phyloP scores from a whole-genome alignment of 257 asterid species.

The Cruciata laevipes region DNA sequence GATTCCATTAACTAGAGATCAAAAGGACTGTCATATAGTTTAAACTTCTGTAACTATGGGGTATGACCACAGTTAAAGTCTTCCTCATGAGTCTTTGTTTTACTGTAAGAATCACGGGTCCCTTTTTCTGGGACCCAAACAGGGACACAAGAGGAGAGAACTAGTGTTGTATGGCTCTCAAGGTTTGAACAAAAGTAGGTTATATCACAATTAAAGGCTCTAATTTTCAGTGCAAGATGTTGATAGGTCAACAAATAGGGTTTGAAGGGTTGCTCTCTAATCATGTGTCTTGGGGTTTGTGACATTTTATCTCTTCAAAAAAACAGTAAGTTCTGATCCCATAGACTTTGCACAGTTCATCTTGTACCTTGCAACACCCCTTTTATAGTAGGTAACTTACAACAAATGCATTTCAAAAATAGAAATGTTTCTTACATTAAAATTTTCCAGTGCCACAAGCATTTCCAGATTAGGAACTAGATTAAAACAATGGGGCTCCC shows the following conservation, averaged over 20 bases:
- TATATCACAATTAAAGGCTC: conserved; percentile 18
- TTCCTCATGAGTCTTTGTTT: conserved; percentile 8
- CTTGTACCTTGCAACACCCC: conserved; percentile 20
- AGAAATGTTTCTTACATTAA: conserved; percentile 1
- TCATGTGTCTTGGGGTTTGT: conserved; percentile 28
- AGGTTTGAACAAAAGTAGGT: conserved; percentile 15
- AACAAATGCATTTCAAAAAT: not conserved
- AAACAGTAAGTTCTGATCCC: conserved; percentile 18
- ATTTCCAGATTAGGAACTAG: conserved; percentile 4
- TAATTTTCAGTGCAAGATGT: conserved; percentile 45
- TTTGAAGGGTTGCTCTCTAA: conserved; percentile 25
- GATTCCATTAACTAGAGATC: not conserved
- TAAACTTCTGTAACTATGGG: not conserved
- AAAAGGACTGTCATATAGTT: not conserved
- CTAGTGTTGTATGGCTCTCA: not conserved
- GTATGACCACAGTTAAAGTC: conserved; percentile 16
- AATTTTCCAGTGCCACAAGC: not conserved
- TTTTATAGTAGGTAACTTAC: not conserved
- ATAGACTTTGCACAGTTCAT: conserved; percentile 13
- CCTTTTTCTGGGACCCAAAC: conserved; percentile 9
- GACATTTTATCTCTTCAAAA: conserved; percentile 13
- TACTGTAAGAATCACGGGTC: conserved; percentile 4
- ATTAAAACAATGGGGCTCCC: not conserved
- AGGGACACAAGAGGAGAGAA: not conserved
- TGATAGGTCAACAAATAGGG: conserved; percentile 39